phyloP scores from a whole-genome alignment of 345 rosid species.

The Cochlearia excelsa region DNA sequence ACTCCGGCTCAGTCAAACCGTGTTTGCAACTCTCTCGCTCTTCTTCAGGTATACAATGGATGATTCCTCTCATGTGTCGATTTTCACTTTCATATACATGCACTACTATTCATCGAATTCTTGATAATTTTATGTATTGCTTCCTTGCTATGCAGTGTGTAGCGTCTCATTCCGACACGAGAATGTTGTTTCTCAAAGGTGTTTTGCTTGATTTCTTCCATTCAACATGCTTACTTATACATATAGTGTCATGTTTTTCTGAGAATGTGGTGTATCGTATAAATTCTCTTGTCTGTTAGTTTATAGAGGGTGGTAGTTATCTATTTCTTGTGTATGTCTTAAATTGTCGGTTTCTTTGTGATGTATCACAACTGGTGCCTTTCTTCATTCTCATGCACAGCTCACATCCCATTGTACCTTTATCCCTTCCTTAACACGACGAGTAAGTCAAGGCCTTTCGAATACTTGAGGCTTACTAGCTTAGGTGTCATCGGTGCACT shows the following conservation, averaged over 20 bases:
- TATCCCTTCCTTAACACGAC: conserved; percentile 94
- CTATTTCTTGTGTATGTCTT: background rate
- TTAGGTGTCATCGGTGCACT: conserved; percentile 98
- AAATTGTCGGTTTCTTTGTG: no score
- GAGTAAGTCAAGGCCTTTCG: conserved; percentile 80
- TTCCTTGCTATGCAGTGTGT: conserved; percentile 70
- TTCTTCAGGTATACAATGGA: conserved; percentile 69
- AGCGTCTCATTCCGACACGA: conserved; percentile 96
- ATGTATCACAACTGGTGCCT: conserved; percentile 5
- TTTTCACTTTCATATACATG: background rate
- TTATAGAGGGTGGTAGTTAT: background rate
- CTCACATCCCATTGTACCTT: conserved; percentile 91
- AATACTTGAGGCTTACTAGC: conserved; percentile 81
- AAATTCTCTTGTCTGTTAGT: background rate
- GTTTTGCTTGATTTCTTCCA: conserved; percentile 29
- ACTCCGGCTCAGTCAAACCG: conserved; percentile 92
- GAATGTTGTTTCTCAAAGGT: conserved; percentile 91
- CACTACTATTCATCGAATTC: conserved; percentile 12
- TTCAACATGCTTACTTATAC: background rate
- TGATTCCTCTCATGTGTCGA: background rate
- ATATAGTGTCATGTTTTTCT: background rate
- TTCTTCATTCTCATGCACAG: conserved; percentile 39
- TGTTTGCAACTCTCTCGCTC: conserved; percentile 97
- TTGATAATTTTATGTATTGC: conserved; percentile 1
- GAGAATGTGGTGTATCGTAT: no score